Evolutionary conservation across 2,329 filamentous ascomycete species (phyloP).

Genomic region (Calonectria henricotiae): DNA sequence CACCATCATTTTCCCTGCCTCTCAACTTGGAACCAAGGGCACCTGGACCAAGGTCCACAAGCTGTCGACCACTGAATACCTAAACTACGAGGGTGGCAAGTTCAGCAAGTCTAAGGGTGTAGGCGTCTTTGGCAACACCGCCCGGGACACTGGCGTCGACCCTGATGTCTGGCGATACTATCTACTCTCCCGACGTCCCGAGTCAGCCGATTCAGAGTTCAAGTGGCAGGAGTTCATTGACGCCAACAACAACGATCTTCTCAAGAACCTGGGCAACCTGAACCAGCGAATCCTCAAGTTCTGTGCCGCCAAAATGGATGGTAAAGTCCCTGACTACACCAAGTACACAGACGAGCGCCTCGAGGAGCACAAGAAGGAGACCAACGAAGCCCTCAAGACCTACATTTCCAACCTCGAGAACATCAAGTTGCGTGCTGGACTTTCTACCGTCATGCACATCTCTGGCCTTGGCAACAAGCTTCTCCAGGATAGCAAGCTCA

Average conservation of each 20-base stretch:
- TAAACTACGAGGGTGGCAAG: conserved; percentile 91
- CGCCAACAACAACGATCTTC: conserved; percentile 90
- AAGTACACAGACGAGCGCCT: conserved; percentile 72
- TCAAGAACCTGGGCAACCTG: conserved; percentile 83
- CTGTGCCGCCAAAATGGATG: conserved; percentile 82
- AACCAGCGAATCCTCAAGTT: conserved; percentile 84
- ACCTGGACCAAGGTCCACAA: conserved; percentile 93
- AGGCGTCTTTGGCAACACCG: conserved; percentile 93
- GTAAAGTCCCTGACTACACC: conserved; percentile 76
- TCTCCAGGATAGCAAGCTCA: conserved; percentile 69
- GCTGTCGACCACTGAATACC: conserved; percentile 88
- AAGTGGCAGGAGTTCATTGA: conserved; percentile 89
- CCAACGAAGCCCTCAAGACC: conserved; percentile 77
- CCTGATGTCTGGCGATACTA: conserved; percentile 96
- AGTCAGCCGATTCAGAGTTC: conserved; percentile 90
- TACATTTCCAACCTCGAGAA: conserved; percentile 80
- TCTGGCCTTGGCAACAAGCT: conserved; percentile 71
- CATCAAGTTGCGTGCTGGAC: conserved; percentile 79
- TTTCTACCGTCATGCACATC: conserved; percentile 78
- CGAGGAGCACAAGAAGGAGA: conserved; percentile 72
- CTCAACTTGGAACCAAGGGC: conserved; percentile 86
- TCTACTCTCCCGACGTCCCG: conserved; percentile 87
- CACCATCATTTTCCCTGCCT: conserved; percentile 91
- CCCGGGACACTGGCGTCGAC: conserved; percentile 87
- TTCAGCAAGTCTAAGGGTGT: conserved; percentile 93